Percentiles rank a stretch among this genome's conserved stretches.
phyloP scores from a whole-genome alignment of 108 stramenopile species.

The Bacterosira constricta region DNA sequence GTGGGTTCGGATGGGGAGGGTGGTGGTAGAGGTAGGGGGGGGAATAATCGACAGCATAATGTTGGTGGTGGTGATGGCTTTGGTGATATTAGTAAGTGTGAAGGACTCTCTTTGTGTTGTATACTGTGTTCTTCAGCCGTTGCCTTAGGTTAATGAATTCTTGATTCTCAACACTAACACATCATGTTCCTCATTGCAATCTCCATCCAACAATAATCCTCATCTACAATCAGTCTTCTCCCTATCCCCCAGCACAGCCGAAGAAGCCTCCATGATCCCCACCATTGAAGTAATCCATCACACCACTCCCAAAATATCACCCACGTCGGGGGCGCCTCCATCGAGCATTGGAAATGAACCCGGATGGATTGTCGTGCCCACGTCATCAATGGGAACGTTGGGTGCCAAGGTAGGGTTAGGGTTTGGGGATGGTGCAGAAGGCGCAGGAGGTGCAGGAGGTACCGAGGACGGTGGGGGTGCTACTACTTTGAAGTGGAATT shows the following conservation, averaged over 20 bases:
- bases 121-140: no score
- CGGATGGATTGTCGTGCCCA: slow-evolving; percentile 33
- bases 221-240: slow-evolving; percentile 5
- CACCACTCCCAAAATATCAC: slow-evolving; percentile 40
- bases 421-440: background rate
- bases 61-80: slow-evolving; percentile 2
- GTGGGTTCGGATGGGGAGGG: background rate
- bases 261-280: slow-evolving; percentile 3
- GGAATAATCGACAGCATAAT: background rate
- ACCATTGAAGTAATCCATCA: slow-evolving; percentile 37
- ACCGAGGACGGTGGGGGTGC: background rate
- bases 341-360: slow-evolving; percentile 22
- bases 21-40: background rate
- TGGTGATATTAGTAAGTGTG: no score
- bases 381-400: no score
- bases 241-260: slow-evolving; percentile 7
- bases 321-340: background rate
- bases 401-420: no score
- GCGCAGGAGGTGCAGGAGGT: background rate
- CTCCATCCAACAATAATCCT: background rate
- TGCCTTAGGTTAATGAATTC: background rate
- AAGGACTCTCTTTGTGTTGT: no score
- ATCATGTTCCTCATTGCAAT: background rate
- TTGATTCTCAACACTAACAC: background rate
- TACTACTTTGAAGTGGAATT: background rate